Percentiles rank a stretch among this genome's conserved stretches.
Conservation (phyloP, 2,329 filamentous ascomycete species). For the Botryosphaeria dothidea region DNA sequence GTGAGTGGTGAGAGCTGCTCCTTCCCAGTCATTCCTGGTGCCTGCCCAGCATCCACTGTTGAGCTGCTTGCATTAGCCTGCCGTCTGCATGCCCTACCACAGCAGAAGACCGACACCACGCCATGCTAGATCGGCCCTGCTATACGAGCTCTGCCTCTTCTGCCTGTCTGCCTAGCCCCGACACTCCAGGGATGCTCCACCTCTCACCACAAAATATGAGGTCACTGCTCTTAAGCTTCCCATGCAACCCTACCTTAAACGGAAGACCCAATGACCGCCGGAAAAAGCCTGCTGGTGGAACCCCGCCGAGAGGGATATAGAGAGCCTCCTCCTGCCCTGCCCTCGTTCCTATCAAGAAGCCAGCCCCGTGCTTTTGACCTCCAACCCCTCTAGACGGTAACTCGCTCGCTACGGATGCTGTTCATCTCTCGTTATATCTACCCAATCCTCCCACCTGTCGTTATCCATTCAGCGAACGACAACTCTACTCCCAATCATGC, state of each 20-base stretch:
- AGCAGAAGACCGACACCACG: neutral
- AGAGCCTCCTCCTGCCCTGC: neutral
- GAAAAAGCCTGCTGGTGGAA: neutral
- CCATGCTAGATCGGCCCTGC: neutral
- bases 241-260: conserved; percentile 7
- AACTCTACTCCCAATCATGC: conserved; percentile 26
- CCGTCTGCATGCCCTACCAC: neutral
- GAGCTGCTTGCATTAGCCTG: conserved; percentile 2
- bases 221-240: conserved; percentile 4
- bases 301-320: neutral
- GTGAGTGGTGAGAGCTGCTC: neutral
- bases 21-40: neutral
- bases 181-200: neutral
- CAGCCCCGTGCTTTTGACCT: neutral
- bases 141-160: neutral
- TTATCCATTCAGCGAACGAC: conserved; percentile 22
- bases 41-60: conserved; percentile 9
- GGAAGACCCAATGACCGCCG: neutral
- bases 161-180: neutral
- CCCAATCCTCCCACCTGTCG: conserved; percentile 14
- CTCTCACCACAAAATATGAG: conserved; percentile 7
- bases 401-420: conserved; percentile 42
- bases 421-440: conserved; percentile 30
- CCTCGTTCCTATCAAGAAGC: neutral
- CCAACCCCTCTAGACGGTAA: conserved; percentile 21